These are phyloP conservation scores for Artomyces pyxidatus DNA, from an alignment of 768 basidiomycete species.

Conservation along the genomic window DNA sequence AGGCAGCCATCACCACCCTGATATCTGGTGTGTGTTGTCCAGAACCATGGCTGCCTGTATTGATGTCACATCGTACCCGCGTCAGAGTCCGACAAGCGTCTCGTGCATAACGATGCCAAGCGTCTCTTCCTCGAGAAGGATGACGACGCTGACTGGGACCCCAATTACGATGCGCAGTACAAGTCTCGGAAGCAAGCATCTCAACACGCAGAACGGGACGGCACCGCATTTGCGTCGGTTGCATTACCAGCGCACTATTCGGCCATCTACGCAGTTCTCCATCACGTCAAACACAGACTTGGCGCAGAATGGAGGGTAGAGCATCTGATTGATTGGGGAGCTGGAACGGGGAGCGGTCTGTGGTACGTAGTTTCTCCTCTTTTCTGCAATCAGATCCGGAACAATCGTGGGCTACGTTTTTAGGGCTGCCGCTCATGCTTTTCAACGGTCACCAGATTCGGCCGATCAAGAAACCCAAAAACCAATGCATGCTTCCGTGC, in stretches of 20 bases:
- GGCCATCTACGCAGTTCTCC: slow-evolving; percentile 67
- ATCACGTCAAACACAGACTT: slow-evolving; percentile 55
- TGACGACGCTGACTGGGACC: slow-evolving; percentile 40
- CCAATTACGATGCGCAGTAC: slow-evolving; percentile 49
- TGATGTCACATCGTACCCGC: neutral
- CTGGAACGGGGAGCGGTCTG: slow-evolving; percentile 73
- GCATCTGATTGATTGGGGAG: slow-evolving; percentile 76
- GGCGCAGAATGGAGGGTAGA: slow-evolving; percentile 53
- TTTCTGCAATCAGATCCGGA: too few species aligned
- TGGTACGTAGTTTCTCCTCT: slow-evolving; percentile 45
- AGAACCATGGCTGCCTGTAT: too few species aligned
- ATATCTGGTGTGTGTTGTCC: slow-evolving; percentile 45
- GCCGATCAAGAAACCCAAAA: too few species aligned
- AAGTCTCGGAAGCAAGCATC: slow-evolving; percentile 49
- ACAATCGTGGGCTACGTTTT: too few species aligned
- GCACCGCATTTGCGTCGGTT: slow-evolving; percentile 77
- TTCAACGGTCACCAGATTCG: too few species aligned
- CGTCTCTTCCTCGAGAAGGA: slow-evolving; percentile 50
- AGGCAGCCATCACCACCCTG: slow-evolving; percentile 52
- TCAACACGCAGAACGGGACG: slow-evolving; percentile 60
- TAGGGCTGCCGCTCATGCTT: slow-evolving; percentile 64
- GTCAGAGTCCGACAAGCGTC: slow-evolving; percentile 54
- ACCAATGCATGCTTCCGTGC: too few species aligned
- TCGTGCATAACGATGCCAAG: slow-evolving; percentile 61
- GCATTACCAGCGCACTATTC: slow-evolving; percentile 85